Evolutionary conservation across 2,329 filamentous ascomycete genomes (phyloP), one percentile per base, ranked within the genome.

Genomic region (Nigrospora osmanthi): DNA sequence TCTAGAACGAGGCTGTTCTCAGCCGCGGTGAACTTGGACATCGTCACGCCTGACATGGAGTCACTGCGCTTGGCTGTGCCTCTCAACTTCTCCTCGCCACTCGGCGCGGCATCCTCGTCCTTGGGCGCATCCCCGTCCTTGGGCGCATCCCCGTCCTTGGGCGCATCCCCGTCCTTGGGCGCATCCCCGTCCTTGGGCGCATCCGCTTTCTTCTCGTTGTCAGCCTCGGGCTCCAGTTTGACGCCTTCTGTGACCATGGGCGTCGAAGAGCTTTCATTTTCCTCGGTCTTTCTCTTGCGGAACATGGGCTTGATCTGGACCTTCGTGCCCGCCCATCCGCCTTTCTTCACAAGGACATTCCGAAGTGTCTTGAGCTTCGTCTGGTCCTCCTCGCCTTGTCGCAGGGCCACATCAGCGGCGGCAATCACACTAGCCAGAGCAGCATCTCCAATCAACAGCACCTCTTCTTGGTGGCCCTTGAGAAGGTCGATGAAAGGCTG

Each of bases 291-390:
- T 58, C 89, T 83, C 69, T 91, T 95, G 42, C 90, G 83, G 65
- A 98, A 98, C 89, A 98, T 95, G 11, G 93, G 93, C 65, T 98
- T 98, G 62, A 98, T 97, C 65, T 98, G 93, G 2, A 98, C 89
- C 64, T 98, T 98, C 1, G 93, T 98, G 1, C 93, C 93, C 4
- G 89, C 84, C 86, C 91, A 96, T 16, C 82, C 83, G 2, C 90
- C 89, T 64, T 98, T 98, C 67, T 93, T 94, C 36, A 88, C 82
- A 7, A 98, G 70, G 6, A 94, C 91, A 50, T 91, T 91, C 47
- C 86, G 84, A 41, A 98, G 74, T 36, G 88, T 74, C 52, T 81
- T 83, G n/a, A 98, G 80, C 66, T 98, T 98, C 42, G 79, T 81
- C 40, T 75, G 75, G 58, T 98, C 94, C 63, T 98, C 93, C 16